Evolutionary conservation across 2,329 filamentous ascomycete genomes (phyloP), one percentile per base, ranked within the genome.

Genomic region (Penicillium brasilianum): DNA sequence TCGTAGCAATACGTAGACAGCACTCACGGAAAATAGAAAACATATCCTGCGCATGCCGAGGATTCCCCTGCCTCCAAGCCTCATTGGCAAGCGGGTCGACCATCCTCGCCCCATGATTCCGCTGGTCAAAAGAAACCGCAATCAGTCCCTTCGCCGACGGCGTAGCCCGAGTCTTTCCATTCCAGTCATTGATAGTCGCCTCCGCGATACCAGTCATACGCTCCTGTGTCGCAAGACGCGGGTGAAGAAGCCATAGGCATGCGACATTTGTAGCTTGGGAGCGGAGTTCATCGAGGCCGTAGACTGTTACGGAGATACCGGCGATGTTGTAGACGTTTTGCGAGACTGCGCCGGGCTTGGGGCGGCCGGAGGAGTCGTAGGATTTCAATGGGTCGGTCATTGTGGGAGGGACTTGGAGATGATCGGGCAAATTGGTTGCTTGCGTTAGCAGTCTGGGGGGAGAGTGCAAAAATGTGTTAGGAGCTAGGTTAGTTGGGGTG

Each of bases 161-260:
- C 55, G 65, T 69, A 14, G 75, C 67, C 58, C 70, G 68, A 52
- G 72, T 75, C 65, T 72, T 77, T 55, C 77, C 71, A 70, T 90
- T 88, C 87, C 89, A 96, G 9, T 87, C 84, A n/a, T 81, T 77
- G 53, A 97, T 83, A 13, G 87, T 82, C 6, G 85, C 84, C n/a
- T 83, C 80, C 2, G 92, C 93, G 57, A 95, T 85, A 30, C 87
- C 87, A 1, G 83, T 82, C 93, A 98, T 97, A 64, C 85, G 85
- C 58, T 87, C 86, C 72, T 90, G 88, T 0, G 82, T 86, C 57
- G 88, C 84, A 0, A 90, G 83, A 25, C 95, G 87, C 2, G 91
- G 91, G 73, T 98, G 93, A 18, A 97, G 85, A 13, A 98, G 87
- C 92, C 93, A 97, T n/a, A 98, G 85, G 70, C 90, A 91, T 25